Evolutionary conservation across 1,284 basidiomycete genomes (phyloP).

Genomic region (Pholiota adiposa): DNA sequence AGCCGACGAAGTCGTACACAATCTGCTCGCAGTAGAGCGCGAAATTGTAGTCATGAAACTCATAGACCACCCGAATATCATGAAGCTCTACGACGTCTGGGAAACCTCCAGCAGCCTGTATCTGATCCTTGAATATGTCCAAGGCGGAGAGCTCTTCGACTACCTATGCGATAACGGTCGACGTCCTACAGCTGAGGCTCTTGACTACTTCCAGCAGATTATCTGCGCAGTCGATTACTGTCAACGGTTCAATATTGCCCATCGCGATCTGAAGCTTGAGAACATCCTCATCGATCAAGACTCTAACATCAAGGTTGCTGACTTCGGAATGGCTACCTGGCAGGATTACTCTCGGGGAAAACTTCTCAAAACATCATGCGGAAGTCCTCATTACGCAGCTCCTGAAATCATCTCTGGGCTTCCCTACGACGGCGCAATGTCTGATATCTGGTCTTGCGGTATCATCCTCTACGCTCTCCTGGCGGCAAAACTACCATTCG

Average conservation of each 20-base stretch:
- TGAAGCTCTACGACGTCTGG: slow-evolving; percentile 97
- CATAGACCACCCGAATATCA: slow-evolving; percentile 95
- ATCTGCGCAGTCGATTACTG: slow-evolving; percentile 96
- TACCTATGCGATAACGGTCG: slow-evolving; percentile 87
- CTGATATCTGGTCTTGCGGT: slow-evolving; percentile 99
- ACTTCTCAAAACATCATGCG: slow-evolving; percentile 90
- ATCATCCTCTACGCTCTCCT: slow-evolving; percentile 94
- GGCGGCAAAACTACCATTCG: slow-evolving; percentile 92
- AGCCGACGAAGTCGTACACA: slow-evolving; percentile 67
- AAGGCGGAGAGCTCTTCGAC: slow-evolving; percentile 97
- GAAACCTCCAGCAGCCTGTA: slow-evolving; percentile 91
- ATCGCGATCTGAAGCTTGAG: slow-evolving; percentile 97
- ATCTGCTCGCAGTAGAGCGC: slow-evolving; percentile 85
- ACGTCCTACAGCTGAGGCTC: slow-evolving; percentile 81
- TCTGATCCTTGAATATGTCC: slow-evolving; percentile 96
- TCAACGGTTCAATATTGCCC: slow-evolving; percentile 96
- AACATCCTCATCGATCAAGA: slow-evolving; percentile 88
- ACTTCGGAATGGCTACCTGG: slow-evolving; percentile 99
- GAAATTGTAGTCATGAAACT: slow-evolving; percentile 99
- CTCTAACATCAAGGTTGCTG: slow-evolving; percentile 94
- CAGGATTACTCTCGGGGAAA: slow-evolving; percentile 57
- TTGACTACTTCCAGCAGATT: slow-evolving; percentile 97
- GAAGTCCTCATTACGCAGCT: slow-evolving; percentile 97
- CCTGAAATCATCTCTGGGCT: slow-evolving; percentile 91
- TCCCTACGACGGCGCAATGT: slow-evolving; percentile 87